Base-by-base conservation (phyloP, 257 asterid genomes). In the Penstemon davidsonii region DNA sequence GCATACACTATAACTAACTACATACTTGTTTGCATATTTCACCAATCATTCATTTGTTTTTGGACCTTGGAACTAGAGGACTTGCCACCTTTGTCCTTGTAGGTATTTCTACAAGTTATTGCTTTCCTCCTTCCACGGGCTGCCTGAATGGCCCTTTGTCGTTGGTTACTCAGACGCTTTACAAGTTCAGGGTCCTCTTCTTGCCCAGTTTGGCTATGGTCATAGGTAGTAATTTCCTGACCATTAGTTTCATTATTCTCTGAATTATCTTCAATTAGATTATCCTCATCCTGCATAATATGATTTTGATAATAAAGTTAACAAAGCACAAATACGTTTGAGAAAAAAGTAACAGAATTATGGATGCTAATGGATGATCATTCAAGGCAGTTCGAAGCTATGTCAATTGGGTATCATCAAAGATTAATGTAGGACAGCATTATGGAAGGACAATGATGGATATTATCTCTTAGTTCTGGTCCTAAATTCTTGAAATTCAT, bases 11-110 rank as follows among this genome's bases (percentile, higher is more conserved):
- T 54, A 15, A 64, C 57, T 15, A 15, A 70, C 79, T 38, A 7
- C 40, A 56, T 7, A 40, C 3, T 33, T 4, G 19, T 19, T 42
- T 33, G 11, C 62, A 53, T 60, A 60, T 40, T 68, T 76, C 74
- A 88, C 94, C 92, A 87, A 76, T 67, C 68, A 70, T 78, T 55
- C 61, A 85, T 41, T 19, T 83, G 86, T 60, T 71, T 86, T n/a
- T 88, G 94, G 71, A 87, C 57, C 84, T 90, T 93, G 25, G 97
- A 86, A 71, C 69, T 90, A 25, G 98, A 88, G 63, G 98, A 90
- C 74, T 71, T 82, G 15, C 95, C 92, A 13, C 96, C 98, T 76
- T 87, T 93, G 82, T 93, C 97, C 80, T 90, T 90, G 85, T 88
- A 93, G 60, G 83, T 68, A 60, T 88, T 93, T 75, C 98, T 88